Conservation (phyloP, 495 filamentous ascomycete species). For the Evernia prunastri region DNA sequence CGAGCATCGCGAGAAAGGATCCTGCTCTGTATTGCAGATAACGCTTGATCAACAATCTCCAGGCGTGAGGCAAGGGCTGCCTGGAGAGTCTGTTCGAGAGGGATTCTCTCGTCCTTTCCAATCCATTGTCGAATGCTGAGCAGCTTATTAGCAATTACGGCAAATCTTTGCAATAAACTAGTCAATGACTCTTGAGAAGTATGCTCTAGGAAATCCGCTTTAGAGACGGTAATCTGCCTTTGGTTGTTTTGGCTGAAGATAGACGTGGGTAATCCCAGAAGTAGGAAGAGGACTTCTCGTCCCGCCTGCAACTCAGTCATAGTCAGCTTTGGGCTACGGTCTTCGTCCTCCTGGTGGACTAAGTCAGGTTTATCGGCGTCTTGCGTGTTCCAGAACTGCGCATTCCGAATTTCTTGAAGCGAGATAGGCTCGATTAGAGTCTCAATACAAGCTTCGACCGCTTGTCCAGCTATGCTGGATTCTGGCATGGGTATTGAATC, state of each 20-base stretch:
- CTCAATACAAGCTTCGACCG: slow-evolving; percentile 14
- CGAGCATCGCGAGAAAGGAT: slow-evolving; percentile 35
- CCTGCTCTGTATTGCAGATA: slow-evolving; percentile 41
- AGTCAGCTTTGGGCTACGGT: slow-evolving; percentile 32
- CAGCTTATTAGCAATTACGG: slow-evolving; percentile 42
- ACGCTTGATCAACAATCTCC: slow-evolving; percentile 35
- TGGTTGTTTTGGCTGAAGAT: slow-evolving; percentile 51
- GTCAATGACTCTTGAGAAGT: slow-evolving; percentile 35
- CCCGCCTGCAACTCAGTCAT: slow-evolving; percentile 69
- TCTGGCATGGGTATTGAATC: not conserved
- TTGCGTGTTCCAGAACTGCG: slow-evolving; percentile 57
- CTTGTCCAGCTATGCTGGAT: not conserved
- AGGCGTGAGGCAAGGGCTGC: slow-evolving; percentile 42
- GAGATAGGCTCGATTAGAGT: not conserved
- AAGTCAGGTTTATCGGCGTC: slow-evolving; percentile 25
- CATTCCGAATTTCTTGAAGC: slow-evolving; percentile 37
- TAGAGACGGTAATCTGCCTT: slow-evolving; percentile 33
- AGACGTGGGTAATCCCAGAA: slow-evolving; percentile 69
- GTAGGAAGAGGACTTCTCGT: slow-evolving; percentile 78
- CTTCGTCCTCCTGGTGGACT: slow-evolving; percentile 29
- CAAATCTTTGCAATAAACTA: slow-evolving; percentile 39
- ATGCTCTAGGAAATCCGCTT: slow-evolving; percentile 37
- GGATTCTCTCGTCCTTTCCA: slow-evolving; percentile 32
- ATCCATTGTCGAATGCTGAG: slow-evolving; percentile 44
- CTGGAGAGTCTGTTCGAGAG: slow-evolving; percentile 52